phyloP scores from a whole-genome alignment of 2,329 filamentous ascomycete species.

The Tolypocladium paradoxum region DNA sequence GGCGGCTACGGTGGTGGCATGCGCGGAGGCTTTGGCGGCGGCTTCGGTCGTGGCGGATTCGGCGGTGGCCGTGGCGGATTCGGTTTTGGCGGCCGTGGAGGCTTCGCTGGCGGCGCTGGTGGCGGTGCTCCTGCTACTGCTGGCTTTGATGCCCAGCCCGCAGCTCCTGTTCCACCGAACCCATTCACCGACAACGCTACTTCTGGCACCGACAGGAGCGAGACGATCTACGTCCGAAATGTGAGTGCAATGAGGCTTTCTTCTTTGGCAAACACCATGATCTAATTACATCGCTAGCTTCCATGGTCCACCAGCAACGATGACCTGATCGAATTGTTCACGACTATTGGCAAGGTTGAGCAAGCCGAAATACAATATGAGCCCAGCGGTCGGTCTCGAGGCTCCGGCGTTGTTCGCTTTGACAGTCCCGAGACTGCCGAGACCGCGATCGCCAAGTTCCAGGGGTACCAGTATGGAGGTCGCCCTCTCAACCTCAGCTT shows the following conservation, averaged over 20 bases:
- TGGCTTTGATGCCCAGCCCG: slow-evolving; percentile 36
- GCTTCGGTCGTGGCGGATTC: slow-evolving; percentile 37
- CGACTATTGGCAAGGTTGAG: slow-evolving; percentile 94
- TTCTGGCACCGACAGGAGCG: slow-evolving; percentile 70
- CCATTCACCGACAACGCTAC: slow-evolving; percentile 91
- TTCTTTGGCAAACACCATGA: not conserved
- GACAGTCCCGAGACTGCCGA: slow-evolving; percentile 74
- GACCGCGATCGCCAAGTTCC: slow-evolving; percentile 93
- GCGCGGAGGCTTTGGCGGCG: slow-evolving; percentile 49
- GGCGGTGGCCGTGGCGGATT: slow-evolving; percentile 25
- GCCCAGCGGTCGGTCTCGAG: slow-evolving; percentile 86
- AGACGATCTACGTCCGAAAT: slow-evolving; percentile 91
- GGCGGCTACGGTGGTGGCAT: slow-evolving; percentile 50
- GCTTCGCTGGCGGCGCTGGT: slow-evolving; percentile 29
- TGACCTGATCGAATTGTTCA: slow-evolving; percentile 91
- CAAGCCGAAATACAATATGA: slow-evolving; percentile 99
- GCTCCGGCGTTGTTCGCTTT: slow-evolving; percentile 94
- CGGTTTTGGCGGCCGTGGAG: slow-evolving; percentile 39
- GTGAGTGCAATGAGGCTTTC: slow-evolving; percentile 43
- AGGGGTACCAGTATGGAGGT: slow-evolving; percentile 92
- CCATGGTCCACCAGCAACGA: slow-evolving; percentile 99
- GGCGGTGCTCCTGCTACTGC: slow-evolving; percentile 8
- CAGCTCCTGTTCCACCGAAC: slow-evolving; percentile 55
- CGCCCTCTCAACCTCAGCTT: slow-evolving; percentile 87
- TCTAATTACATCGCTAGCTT: slow-evolving; percentile 45